Evolutionary conservation across 2,329 filamentous ascomycete genomes (phyloP).

Genomic region (Pezicula carpinea): DNA sequence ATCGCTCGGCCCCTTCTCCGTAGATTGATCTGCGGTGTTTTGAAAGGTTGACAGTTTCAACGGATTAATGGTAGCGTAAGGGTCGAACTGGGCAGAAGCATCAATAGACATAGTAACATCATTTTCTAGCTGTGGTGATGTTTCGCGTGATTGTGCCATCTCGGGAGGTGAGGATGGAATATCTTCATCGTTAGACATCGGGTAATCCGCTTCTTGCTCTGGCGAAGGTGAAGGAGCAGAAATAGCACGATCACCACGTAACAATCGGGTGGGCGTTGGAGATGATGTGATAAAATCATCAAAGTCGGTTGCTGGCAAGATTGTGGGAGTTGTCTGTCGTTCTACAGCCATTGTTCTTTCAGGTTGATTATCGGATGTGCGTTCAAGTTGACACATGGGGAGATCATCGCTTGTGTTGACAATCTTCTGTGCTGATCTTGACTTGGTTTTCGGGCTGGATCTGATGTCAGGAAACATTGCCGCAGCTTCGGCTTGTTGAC

Average conservation of each 20-base stretch:
- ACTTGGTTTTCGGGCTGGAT: slow-evolving; percentile 41
- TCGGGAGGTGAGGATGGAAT: slow-evolving; percentile 20
- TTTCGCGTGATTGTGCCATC: neutral
- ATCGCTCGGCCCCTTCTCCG: neutral
- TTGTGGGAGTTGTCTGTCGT: slow-evolving; percentile 23
- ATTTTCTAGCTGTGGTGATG: neutral
- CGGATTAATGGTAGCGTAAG: slow-evolving; percentile 7
- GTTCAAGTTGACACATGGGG: neutral
- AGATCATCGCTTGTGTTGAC: slow-evolving; percentile 42
- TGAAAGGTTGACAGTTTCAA: slow-evolving; percentile 14
- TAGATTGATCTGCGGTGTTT: slow-evolving; percentile 4
- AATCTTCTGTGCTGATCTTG: slow-evolving; percentile 17
- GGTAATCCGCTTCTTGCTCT: slow-evolving; percentile 42
- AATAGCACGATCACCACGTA: slow-evolving; percentile 46
- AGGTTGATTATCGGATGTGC: neutral
- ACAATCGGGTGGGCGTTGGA: slow-evolving; percentile 45
- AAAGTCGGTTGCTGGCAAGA: slow-evolving; percentile 17
- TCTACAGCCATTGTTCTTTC: neutral
- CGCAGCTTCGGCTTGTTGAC: slow-evolving; percentile 60
- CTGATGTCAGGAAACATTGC: slow-evolving; percentile 64
- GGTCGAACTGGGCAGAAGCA: slow-evolving; percentile 18
- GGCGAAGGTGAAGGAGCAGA: slow-evolving; percentile 56
- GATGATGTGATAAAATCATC: slow-evolving; percentile 46
- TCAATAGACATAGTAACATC: slow-evolving; percentile 6
- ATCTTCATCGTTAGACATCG: slow-evolving; percentile 36